Base-by-base conservation (phyloP, 2,329 filamentous ascomycete species). In the Colletotrichum sp. region DNA sequence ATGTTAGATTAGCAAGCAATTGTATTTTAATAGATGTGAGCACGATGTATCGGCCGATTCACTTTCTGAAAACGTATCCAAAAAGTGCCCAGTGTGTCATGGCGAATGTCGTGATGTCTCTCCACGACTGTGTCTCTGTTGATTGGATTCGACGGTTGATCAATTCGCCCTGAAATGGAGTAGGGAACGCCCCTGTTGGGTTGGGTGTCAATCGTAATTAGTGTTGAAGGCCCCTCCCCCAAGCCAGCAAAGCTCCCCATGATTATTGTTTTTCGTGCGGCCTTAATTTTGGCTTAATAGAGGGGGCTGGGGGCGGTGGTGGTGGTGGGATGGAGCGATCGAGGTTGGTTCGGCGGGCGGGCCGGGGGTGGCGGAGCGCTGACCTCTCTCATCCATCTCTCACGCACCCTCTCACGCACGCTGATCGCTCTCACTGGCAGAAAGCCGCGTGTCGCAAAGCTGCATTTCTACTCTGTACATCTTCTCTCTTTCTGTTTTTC, bases 21-120 rank as follows among this genome's bases (percentile, higher is more conserved):
- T 86, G 84, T 86, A 86, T 82, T 86, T 79, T 86, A 86, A 85
- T 86, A 86, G 84, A 86, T 80, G 81, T 80, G 82, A 82, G 82
- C 79, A 80, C 30, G 62, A 78, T 26, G 70, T 34, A 69, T 52
- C 44, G 44, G 44, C 44, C 44, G n/a, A 52, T 52, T 52, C 44
- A 52, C n/a, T 52, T 21, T 52, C 55, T 74, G 63, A 32, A 21
- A 39, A 26, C 12, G 24, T 12, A 26, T 8, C 28, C 7, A 16
- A 39, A 12, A 6, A 24, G 9, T 30, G 60, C 34, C 39, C 12
- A 65, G 52, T 39, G 36, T 18, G 36, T 59, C 21, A 12, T 49
- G 68, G 7, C 26, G 18, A n/a, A 26, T 39, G 24, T 28, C 30
- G 24, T 5, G n/a, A 32, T 36, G 64, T 67, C 39, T 15, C 2